These are phyloP conservation scores for Komagataella ulmi DNA, from an alignment of 805 yeast species.

Conservation along the genomic window DNA sequence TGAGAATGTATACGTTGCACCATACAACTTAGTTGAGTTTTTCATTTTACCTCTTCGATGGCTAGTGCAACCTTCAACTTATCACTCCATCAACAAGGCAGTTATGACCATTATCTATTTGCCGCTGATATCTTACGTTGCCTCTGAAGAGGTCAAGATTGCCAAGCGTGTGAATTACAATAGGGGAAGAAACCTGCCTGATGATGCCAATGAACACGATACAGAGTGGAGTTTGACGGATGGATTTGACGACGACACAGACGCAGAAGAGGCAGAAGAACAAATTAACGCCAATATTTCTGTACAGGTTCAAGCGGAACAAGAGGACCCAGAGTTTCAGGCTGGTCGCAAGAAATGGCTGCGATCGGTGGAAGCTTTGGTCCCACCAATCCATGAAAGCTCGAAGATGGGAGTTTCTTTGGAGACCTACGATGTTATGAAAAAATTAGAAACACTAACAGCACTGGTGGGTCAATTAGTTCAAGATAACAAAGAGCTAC, in stretches of 20 bases:
- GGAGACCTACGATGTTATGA: constrained; percentile 45
- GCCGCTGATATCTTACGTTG: constrained; percentile 49
- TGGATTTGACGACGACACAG: constrained; percentile 38
- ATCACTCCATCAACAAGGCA: constrained; percentile 28
- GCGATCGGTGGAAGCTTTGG: constrained; percentile 29
- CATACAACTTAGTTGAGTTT: constrained; percentile 64
- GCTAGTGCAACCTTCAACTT: constrained; percentile 18
- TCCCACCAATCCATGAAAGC: constrained; percentile 50
- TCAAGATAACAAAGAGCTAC: constrained; percentile 6
- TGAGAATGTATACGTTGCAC: constrained; percentile 74
- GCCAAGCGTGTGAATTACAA: constrained; percentile 67
- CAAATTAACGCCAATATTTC: constrained; percentile 25
- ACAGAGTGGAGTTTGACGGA: constrained; percentile 77
- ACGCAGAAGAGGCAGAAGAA: constrained; percentile 15
- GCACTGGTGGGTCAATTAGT: constrained; percentile 24
- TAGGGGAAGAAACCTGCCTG: constrained; percentile 46
- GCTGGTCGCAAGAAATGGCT: constrained; percentile 37
- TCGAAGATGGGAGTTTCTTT: constrained; percentile 42
- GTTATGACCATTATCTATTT: constrained; percentile 56
- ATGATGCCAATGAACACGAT: constrained; percentile 70
- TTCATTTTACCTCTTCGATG: constrained; percentile 27
- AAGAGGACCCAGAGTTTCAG: constrained; percentile 55
- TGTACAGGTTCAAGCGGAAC: constrained; percentile 50
- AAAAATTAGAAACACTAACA: constrained; percentile 34
- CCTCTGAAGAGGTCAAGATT: constrained; percentile 47